Conservation (phyloP, 768 basidiomycete species). For the Boletus sensibilis region DNA sequence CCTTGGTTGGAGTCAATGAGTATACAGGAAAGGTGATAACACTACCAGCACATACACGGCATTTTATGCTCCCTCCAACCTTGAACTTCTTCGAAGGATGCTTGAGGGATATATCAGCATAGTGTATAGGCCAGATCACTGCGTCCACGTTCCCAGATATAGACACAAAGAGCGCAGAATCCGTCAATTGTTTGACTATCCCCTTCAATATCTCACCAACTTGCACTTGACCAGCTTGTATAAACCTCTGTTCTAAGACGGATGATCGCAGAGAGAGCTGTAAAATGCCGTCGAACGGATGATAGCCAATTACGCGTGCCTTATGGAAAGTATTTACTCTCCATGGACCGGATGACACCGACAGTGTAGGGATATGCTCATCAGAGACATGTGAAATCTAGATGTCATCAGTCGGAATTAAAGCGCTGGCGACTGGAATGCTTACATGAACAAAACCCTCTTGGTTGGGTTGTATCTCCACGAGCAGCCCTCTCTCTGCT, state of each 20-base stretch:
- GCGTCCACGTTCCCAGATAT: slow-evolving; percentile 88
- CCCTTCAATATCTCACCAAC: slow-evolving; percentile 88
- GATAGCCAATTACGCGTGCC: slow-evolving; percentile 85
- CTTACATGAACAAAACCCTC: slow-evolving; percentile 88
- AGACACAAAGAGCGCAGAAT: slow-evolving; percentile 79
- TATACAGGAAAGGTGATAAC: neutral
- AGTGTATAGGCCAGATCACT: slow-evolving; percentile 92
- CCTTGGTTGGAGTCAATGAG: slow-evolving; percentile 46
- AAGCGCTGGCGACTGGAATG: slow-evolving; percentile 4
- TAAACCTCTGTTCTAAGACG: slow-evolving; percentile 80
- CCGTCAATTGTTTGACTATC: slow-evolving; percentile 81
- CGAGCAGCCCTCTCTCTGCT: slow-evolving; percentile 76
- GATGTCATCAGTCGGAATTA: neutral
- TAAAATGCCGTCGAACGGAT: slow-evolving; percentile 81
- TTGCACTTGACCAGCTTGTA: slow-evolving; percentile 77
- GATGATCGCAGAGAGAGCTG: slow-evolving; percentile 85
- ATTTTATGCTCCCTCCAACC: slow-evolving; percentile 76
- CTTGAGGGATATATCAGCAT: slow-evolving; percentile 91
- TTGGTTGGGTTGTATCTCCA: slow-evolving; percentile 59
- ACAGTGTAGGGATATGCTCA: slow-evolving; percentile 81
- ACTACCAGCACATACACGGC: slow-evolving; percentile 56
- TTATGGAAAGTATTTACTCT: slow-evolving; percentile 74
- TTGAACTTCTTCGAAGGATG: slow-evolving; percentile 93
- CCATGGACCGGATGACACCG: slow-evolving; percentile 72
- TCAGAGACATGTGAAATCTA: slow-evolving; percentile 95